Conservation (phyloP, 371 early-diverging fungal species). For the Rhizopus microsporus region DNA sequence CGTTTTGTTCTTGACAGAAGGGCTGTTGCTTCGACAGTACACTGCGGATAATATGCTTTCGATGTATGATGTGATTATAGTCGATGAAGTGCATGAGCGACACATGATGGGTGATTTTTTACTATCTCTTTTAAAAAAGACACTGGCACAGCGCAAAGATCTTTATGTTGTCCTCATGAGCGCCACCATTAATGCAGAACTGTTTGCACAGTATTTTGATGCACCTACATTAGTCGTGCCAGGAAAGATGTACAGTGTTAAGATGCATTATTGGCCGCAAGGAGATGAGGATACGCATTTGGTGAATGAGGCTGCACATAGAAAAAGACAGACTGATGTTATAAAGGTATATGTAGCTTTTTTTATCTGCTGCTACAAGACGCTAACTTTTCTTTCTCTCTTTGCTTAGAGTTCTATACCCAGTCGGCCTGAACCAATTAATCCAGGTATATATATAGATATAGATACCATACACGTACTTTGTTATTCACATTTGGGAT, state of each 20-base stretch:
- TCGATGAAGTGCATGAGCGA: conserved; percentile 80
- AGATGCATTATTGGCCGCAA: conserved; percentile 49
- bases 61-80: conserved; percentile 65
- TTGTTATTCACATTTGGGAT: neutral
- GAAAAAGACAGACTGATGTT: conserved; percentile 40
- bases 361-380: neutral
- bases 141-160: conserved; percentile 41
- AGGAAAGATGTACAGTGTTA: conserved; percentile 55
- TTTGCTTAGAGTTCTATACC: conserved; percentile 39
- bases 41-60: conserved; percentile 56
- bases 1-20: conserved; percentile 68
- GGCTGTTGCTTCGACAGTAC: conserved; percentile 66
- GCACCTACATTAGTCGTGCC: conserved; percentile 49
- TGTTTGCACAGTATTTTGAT: conserved; percentile 66
- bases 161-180: conserved; percentile 74
- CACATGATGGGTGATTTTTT: conserved; percentile 67
- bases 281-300: conserved; percentile 54
- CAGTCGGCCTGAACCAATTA: conserved; percentile 45
- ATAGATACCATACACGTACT: neutral
- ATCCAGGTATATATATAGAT: conserved; percentile 31
- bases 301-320: conserved; percentile 50
- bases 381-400: neutral
- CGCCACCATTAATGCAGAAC: conserved; percentile 75
- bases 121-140: conserved; percentile 56
- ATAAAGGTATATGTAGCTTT: conserved; percentile 30